Percentiles rank a stretch among this genome's conserved stretches.
Evolutionary conservation across 1,284 basidiomycete genomes (phyloP).

Genomic region (Sporisorium exsertum): DNA sequence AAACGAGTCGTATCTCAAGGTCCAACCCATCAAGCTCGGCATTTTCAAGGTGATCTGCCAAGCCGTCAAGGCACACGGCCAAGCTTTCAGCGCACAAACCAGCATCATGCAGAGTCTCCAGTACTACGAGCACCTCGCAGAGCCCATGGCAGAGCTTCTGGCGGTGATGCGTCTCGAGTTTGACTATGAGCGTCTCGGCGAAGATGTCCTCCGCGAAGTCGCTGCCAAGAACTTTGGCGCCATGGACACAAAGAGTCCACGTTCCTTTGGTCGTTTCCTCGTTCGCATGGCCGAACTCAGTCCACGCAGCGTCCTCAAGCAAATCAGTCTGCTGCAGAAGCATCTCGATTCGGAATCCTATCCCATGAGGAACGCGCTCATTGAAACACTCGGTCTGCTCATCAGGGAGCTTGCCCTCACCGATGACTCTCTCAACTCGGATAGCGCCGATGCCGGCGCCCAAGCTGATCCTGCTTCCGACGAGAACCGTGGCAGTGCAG

Average conservation of each 20-base stretch:
- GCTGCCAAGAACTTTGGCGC: conserved; percentile 81
- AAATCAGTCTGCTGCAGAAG: conserved; percentile 83
- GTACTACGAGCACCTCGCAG: conserved; percentile 92
- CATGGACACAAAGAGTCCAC: conserved; percentile 87
- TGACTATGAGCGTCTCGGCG: conserved; percentile 87
- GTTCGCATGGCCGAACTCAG: conserved; percentile 83
- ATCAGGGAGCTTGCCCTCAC: conserved; percentile 70
- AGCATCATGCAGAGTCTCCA: conserved; percentile 91
- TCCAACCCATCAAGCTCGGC: conserved; percentile 77
- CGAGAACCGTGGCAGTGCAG: conserved; percentile 59
- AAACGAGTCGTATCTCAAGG: conserved; percentile 88
- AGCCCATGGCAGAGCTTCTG: conserved; percentile 92
- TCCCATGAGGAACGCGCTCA: conserved; percentile 80
- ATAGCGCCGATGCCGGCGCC: conserved; percentile 15
- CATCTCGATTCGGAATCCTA: conserved; percentile 97
- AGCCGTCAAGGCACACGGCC: conserved; percentile 90
- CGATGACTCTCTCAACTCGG: conserved; percentile 54
- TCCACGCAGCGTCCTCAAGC: conserved; percentile 89
- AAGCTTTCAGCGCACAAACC: conserved; percentile 78
- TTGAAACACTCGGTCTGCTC: conserved; percentile 68
- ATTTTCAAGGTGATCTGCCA: conserved; percentile 90
- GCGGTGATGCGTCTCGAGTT: conserved; percentile 84
- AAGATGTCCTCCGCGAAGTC: conserved; percentile 88
- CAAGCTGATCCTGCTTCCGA: conserved; percentile 37
- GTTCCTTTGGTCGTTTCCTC: conserved; percentile 87